Evolutionary conservation across 305 asterid species (phyloP), one percentile per base, ranked within the genome.

Genomic region (Andrographis paniculata): DNA sequence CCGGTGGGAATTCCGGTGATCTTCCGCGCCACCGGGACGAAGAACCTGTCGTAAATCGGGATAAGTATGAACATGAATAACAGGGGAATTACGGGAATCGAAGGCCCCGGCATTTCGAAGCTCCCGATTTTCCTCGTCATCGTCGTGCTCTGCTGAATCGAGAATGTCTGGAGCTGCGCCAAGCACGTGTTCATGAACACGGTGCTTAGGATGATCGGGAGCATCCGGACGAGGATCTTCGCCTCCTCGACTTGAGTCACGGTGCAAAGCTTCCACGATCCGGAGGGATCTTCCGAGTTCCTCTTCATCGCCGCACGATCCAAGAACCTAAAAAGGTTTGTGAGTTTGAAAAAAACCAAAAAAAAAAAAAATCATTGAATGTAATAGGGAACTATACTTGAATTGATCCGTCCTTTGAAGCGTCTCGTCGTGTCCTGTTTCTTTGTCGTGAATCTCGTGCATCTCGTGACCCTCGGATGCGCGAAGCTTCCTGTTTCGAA

Each of bases 121-220:
- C 33, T 55, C 59, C 75, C 56, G 17, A 80, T 41, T 18, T 45
- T 68, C 69, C 82, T 69, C 56, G 73, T 65, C 91, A 76, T 59
- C 37, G 85, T 79, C 4, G 56, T 63, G 63, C 82, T 69, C 58
- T 79, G 91, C 61, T 79, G 82, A 62, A 79, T 55, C 20, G 80
- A 51, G 56, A 79, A 76, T 13, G 91, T 79, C 49, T 71, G 91
- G 49, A 79, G 85, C 51, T 79, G 91, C 53, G 91, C 85, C 49
- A 79, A 51, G 58, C 85, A 76, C 1, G 91, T 79, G 72, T 79
- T 79, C 91, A 79, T 79, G 76, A 79, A 73, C 35, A 79, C 59
- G 1, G 91, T 79, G 61, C 80, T 79, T 41, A 71, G 30, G 44
- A 79, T 68, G 37, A 79, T 64, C 30, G 91, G 91, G 6, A 79